Evolutionary conservation across 1,139 yeast species (phyloP).

Genomic region (Yamadazyma epiphylla): DNA sequence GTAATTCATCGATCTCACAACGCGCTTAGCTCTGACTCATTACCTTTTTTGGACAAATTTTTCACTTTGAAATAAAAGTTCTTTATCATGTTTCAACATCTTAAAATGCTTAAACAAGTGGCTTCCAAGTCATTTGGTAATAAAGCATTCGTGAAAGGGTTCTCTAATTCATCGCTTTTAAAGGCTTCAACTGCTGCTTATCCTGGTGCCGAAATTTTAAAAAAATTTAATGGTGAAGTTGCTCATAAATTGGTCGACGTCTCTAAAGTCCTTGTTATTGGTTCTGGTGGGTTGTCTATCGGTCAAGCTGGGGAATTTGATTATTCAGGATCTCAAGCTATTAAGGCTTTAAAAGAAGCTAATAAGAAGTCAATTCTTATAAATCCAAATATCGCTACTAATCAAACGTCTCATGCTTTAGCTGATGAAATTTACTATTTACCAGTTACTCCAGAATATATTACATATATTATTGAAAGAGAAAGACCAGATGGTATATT

Average conservation of each 20-base stretch:
- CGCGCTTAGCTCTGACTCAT: constrained; percentile 38
- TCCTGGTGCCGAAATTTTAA: constrained; percentile 39
- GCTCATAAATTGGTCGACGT: constrained; percentile 68
- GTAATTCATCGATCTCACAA: constrained; percentile 28
- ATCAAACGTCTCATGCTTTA: constrained; percentile 91
- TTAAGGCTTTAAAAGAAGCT: constrained; percentile 91
- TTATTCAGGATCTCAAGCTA: constrained; percentile 96
- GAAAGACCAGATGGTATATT: constrained; percentile 95
- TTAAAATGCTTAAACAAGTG: neutral
- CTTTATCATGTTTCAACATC: neutral
- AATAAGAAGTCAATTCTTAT: constrained; percentile 80
- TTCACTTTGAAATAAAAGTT: constrained; percentile 5
- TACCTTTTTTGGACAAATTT: constrained; percentile 26
- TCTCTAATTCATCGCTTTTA: too few species aligned
- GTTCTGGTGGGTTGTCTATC: constrained; percentile 96
- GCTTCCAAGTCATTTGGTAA: neutral
- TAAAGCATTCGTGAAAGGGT: neutral
- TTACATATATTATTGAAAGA: constrained; percentile 88
- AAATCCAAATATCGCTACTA: constrained; percentile 96
- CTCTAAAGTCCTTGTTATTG: constrained; percentile 84
- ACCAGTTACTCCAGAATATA: constrained; percentile 96
- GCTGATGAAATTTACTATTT: constrained; percentile 94
- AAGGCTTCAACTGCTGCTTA: constrained; percentile 19
- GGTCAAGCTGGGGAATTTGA: constrained; percentile 99
- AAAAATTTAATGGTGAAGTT: constrained; percentile 26